A percentile compares a stretch with the other conserved stretches of the same genome.
These are phyloP conservation scores for Cymodocea nodosa DNA, from an alignment of 116 monocot species.

Conservation along the genomic window DNA sequence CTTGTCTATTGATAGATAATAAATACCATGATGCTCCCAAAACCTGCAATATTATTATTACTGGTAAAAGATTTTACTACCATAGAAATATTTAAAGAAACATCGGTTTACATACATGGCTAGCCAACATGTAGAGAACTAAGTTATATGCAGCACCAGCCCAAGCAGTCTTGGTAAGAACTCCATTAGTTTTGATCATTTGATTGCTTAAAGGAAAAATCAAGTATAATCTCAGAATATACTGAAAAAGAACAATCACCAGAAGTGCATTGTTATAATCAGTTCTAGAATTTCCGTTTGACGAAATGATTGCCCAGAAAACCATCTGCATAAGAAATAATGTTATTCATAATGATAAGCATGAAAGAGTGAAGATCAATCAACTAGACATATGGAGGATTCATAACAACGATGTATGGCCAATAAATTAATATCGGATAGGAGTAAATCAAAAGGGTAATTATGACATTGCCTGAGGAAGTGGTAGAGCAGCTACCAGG, in stretches of 20 bases:
- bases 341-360: slow-evolving; percentile 12
- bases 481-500: slow-evolving; percentile 64
- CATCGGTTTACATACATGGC: slow-evolving; percentile 48
- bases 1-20: slow-evolving; percentile 61
- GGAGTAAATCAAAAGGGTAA: slow-evolving; percentile 42
- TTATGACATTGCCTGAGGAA: slow-evolving; percentile 58
- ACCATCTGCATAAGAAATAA: slow-evolving; percentile 53
- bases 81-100: background rate
- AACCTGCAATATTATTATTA: slow-evolving; percentile 25
- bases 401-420: background rate
- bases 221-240: slow-evolving; percentile 80
- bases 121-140: slow-evolving; percentile 76
- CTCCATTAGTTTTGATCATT: slow-evolving; percentile 76
- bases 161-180: slow-evolving; percentile 91
- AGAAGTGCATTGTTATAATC: slow-evolving; percentile 56
- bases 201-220: slow-evolving; percentile 80
- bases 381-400: background rate
- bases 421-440: slow-evolving; percentile 39
- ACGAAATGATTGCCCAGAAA: slow-evolving; percentile 70
- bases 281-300: slow-evolving; percentile 41
- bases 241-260: slow-evolving; percentile 76
- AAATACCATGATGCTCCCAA: slow-evolving; percentile 80
- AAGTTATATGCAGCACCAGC: slow-evolving; percentile 92
- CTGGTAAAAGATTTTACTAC: background rate
- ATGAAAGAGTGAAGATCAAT: background rate